Percentiles rank a stretch among this genome's conserved stretches.
Conservation (phyloP, 192 early-diverging fungal species). For the Backusella parvicylindrica region DNA sequence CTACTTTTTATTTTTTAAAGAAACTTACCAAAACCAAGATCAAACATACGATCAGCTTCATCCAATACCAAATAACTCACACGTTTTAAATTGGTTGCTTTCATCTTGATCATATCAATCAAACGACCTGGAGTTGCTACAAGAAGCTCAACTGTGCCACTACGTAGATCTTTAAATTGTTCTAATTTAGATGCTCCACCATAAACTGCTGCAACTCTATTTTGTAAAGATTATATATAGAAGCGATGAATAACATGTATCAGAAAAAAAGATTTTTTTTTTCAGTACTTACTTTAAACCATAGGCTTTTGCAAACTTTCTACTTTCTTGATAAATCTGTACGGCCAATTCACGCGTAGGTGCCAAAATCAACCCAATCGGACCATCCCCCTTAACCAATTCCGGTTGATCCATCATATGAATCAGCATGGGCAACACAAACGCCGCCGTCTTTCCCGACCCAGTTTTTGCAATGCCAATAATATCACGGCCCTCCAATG, state of each 20-base stretch:
- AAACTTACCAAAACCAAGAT: conserved; percentile 85
- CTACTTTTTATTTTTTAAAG: neutral
- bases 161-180: conserved; percentile 77
- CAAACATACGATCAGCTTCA: conserved; percentile 97
- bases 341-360: conserved; percentile 78
- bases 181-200: conserved; percentile 82
- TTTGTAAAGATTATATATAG: too few species aligned
- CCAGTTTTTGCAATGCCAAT: conserved; percentile 86
- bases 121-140: conserved; percentile 83
- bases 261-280: neutral
- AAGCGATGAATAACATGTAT: too few species aligned
- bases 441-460: conserved; percentile 84
- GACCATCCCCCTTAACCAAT: conserved; percentile 71
- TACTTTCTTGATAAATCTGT: conserved; percentile 77
- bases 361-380: conserved; percentile 75
- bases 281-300: conserved; percentile 43
- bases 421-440: conserved; percentile 77
- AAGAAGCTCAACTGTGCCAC: conserved; percentile 65
- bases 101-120: conserved; percentile 88
- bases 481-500: conserved; percentile 75
- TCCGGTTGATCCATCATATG: conserved; percentile 86
- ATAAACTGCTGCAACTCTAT: conserved; percentile 62
- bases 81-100: conserved; percentile 74
- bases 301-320: conserved; percentile 78
- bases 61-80: conserved; percentile 90